These are phyloP conservation scores for Eudorina sp. DNA, from an alignment of 139 green algal species.

Conservation along the genomic window DNA sequence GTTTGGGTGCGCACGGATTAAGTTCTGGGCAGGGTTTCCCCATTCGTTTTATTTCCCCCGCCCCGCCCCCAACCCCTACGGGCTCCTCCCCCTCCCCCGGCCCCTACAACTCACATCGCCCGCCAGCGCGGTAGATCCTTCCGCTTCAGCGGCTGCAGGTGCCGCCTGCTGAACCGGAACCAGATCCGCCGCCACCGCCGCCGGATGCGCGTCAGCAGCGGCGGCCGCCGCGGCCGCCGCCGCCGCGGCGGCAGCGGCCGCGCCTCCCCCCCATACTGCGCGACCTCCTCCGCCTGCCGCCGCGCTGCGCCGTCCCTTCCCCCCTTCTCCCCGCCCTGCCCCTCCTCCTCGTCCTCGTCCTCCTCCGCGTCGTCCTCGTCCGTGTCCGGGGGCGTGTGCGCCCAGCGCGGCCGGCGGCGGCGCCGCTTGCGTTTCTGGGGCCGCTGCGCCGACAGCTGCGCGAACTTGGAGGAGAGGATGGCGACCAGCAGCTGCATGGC, in stretches of 20 bases:
- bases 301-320: neutral
- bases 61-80: neutral
- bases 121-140: conserved; percentile 43
- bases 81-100: too few relatives aligned
- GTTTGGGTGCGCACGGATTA: too few relatives aligned
- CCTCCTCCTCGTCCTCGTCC: neutral
- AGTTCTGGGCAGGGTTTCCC: too few relatives aligned
- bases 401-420: neutral
- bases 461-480: conserved; percentile 69
- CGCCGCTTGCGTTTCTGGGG: conserved; percentile 32
- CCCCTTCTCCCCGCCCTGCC: neutral
- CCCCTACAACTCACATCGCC: neutral
- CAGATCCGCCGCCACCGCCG: conserved; percentile 24
- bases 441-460: conserved; percentile 50
- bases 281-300: neutral
- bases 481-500: conserved; percentile 73
- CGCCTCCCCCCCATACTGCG: neutral
- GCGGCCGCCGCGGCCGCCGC: neutral
- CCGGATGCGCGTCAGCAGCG: neutral
- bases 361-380: conserved; percentile 31
- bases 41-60: neutral
- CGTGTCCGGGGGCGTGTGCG: conserved; percentile 22
- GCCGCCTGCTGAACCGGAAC: neutral
- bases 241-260: neutral
- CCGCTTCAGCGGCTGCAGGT: conserved; percentile 24